Percentiles rank a stretch among this genome's conserved stretches.
These are phyloP conservation scores for Penicillium goetzii DNA, from an alignment of 495 filamentous ascomycete genomes.

Conservation along the genomic window DNA sequence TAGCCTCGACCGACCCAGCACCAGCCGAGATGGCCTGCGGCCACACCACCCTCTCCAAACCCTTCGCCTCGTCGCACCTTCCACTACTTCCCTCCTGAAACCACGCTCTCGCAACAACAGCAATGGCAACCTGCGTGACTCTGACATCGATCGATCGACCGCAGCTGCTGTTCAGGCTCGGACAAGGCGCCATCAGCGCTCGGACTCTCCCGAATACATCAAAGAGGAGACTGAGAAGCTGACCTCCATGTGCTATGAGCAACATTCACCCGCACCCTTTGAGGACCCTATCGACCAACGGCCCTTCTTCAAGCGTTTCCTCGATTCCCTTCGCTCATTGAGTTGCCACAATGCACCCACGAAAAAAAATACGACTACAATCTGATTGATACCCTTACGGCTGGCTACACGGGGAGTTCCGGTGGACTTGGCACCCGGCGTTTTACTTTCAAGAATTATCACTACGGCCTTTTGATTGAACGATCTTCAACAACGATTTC, in stretches of 20 bases:
- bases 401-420: not conserved
- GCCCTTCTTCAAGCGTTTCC: conserved; percentile 39
- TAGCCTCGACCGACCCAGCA: conserved; percentile 35
- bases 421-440: conserved; percentile 17
- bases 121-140: conserved; percentile 24
- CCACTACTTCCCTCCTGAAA: conserved; percentile 42
- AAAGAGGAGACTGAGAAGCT: conserved; percentile 34
- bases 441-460: conserved; percentile 14
- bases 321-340: conserved; percentile 40
- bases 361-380: conserved; percentile 26
- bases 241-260: conserved; percentile 43
- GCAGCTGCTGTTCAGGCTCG: conserved; percentile 48
- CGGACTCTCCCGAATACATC: conserved; percentile 33
- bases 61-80: conserved; percentile 46
- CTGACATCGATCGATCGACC: conserved; percentile 43
- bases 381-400: conserved; percentile 21
- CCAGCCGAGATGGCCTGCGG: conserved; percentile 34
- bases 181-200: conserved; percentile 42
- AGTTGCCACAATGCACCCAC: conserved; percentile 37
- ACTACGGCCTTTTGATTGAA: conserved; percentile 16
- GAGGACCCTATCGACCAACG: conserved; percentile 27
- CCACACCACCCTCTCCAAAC: conserved; percentile 36
- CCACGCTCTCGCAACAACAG: conserved; percentile 38
- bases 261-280: conserved; percentile 32
- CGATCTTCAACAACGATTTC: conserved; percentile 18